phyloP scores from a whole-genome alignment of 495 filamentous ascomycete species.

The Zalerion maritima region DNA sequence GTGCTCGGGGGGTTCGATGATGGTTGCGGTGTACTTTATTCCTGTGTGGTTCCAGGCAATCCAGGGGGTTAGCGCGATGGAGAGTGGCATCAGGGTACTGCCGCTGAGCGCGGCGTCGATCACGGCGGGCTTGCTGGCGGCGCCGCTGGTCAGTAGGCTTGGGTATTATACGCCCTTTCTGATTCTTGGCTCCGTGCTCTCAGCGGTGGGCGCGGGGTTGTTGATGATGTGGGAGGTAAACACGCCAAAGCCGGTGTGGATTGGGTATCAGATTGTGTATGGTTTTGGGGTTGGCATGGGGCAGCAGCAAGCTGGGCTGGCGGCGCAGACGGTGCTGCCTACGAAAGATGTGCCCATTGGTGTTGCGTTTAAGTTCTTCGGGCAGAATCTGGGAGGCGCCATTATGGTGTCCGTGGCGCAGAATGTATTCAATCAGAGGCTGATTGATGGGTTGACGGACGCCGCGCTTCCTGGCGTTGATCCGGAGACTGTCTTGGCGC shows the following conservation, averaged over 20 bases:
- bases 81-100: constrained; percentile 53
- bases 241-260: constrained; percentile 38
- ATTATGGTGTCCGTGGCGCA: constrained; percentile 48
- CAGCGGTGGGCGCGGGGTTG: constrained; percentile 43
- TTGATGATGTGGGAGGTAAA: constrained; percentile 37
- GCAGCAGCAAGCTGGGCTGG: constrained; percentile 43
- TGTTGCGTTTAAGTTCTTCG: constrained; percentile 39
- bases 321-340: constrained; percentile 37
- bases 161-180: constrained; percentile 54
- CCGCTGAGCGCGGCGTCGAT: constrained; percentile 48
- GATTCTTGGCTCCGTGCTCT: constrained; percentile 34
- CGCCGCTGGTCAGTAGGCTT: constrained; percentile 23
- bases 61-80: constrained; percentile 43
- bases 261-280: constrained; percentile 29
- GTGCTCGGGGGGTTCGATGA: constrained; percentile 39
- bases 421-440: constrained; percentile 49
- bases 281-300: constrained; percentile 17
- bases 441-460: constrained; percentile 33
- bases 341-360: constrained; percentile 38
- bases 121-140: constrained; percentile 33
- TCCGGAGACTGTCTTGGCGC: constrained; percentile 28
- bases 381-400: constrained; percentile 43
- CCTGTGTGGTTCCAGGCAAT: constrained; percentile 59
- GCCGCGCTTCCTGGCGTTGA: constrained; percentile 26
- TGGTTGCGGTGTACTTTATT: constrained; percentile 36